Evolutionary conservation across 768 basidiomycete genomes (phyloP), one percentile per base, ranked within the genome.

Genomic region (Pleurotus cornucopiae): DNA sequence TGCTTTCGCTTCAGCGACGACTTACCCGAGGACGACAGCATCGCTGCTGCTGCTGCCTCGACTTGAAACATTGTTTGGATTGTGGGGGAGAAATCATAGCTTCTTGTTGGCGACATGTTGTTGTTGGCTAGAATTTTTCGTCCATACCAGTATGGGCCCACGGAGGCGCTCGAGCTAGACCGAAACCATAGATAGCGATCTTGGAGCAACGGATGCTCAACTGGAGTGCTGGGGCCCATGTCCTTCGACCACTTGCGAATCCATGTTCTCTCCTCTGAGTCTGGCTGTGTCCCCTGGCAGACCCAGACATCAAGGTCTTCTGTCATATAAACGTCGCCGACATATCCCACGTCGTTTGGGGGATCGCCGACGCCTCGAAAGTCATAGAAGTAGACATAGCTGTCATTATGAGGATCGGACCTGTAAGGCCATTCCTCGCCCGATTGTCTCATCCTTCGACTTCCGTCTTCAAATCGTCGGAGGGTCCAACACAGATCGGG

Each of bases 331-430:
- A 55, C 34, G 23, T 55, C 54, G 5, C 54, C 44, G 25, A 21
- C 16, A 25, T 13, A 55, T 9, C 54, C 54, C 11, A 55, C 34
- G 30, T 55, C 54, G n/a, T 46, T 37, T 12, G 54, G 54, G 12
- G 54, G 54, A 7, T 44, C 13, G 12, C 54, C 43, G 14, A 26
- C 13, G 1, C 54, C 54, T n/a, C 45, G 20, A 21, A 23, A 21
- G 18, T 55, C 54, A 23, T 55, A 46, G 38, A 45, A 55, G 21
- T 26, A n/a, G 13, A 46, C 39, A 6, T 39, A 23, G 39, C 44
- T 46, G 5, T n/a, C 23, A 25, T 55, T 25, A 46, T 55, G 25
- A 5, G 21, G 23, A 23, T 46, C 44, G 13, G 26, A 11, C 12
- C 54, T 12, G 23, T 26, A 55, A 13, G 54, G 54, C 43, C 45